phyloP scores from a whole-genome alignment of 148 eudicot species.

The Camellia lanceoleosa region DNA sequence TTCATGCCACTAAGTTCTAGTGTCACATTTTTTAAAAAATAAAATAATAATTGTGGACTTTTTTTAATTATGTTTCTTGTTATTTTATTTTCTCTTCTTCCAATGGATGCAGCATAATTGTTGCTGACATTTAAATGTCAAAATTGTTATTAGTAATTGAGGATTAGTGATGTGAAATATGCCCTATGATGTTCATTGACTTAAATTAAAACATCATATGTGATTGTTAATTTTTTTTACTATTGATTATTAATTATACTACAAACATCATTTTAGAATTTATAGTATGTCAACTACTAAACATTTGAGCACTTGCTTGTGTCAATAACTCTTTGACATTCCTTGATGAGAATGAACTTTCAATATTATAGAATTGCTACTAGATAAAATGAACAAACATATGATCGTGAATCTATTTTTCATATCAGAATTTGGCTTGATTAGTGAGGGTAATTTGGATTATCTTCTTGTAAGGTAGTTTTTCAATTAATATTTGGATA shows the following conservation, averaged over 20 bases:
- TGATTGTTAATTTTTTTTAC: neutral
- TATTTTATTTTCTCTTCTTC: neutral
- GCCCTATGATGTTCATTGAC: neutral
- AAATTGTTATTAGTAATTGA: neutral
- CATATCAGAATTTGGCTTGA: too few species aligned
- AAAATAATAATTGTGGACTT: too few species aligned
- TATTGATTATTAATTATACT: neutral
- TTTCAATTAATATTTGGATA: neutral
- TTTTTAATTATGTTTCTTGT: too few species aligned
- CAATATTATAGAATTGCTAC: too few species aligned
- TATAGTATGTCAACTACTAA: neutral
- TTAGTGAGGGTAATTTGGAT: neutral
- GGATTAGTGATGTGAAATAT: neutral
- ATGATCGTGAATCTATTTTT: too few species aligned
- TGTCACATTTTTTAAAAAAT: too few species aligned
- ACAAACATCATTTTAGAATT: too few species aligned
- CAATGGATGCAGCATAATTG: neutral
- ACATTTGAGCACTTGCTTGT: too few species aligned
- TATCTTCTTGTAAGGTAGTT: neutral
- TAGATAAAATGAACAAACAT: too few species aligned
- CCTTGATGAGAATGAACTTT: too few species aligned
- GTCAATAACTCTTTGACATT: too few species aligned
- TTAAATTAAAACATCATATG: neutral
- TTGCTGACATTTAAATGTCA: neutral
- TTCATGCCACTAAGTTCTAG: neutral